Evolutionary conservation across 192 early-diverging fungal species (phyloP), one percentile per base, ranked within the genome.

Genomic region (Diversispora eburnea): DNA sequence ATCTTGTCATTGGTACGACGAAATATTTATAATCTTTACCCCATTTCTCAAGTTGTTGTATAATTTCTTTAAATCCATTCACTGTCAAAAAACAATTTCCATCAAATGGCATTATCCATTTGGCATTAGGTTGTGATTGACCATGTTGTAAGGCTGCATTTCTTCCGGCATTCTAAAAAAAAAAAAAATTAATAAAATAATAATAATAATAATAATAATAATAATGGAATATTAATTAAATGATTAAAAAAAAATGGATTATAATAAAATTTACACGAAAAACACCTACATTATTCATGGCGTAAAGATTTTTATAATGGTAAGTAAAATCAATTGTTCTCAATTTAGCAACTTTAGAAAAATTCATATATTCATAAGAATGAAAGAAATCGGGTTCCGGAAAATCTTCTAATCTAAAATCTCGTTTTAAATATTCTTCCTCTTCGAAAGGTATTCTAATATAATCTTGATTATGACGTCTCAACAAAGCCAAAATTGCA

Each of bases 81-180:
- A 77, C 59, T 49, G 85, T 88, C 45, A 88, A 45, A 61, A 84
- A 88, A 62, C 84, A 86, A 68, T 88, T 88, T 19, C 87, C 87
- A 60, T 88, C 87, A 75, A 88, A 87, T 12, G 87, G 86, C 68
- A 88, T 79, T 56, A 88, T 85, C 87, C 87, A 88, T 46, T 77
- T 80, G 15, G 79, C 80, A 75, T 84, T 80, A 17, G 75, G 74
- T 56, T 82, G 68, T 12, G 73, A 52, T 64, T 83, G 82, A 5
- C 78, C 87, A 56, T 88, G 87, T 22, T 76, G 55, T 45, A 88
- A 78, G 2, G 84, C 87, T 10, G 79, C 78, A 70, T 88, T 88
- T 33, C 87, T 74, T 51, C 86, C 87, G 22, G 86, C 87, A 72
- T 88, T 88, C 87, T 88, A 74, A n/a, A 64, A 63, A 49, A 15